phyloP scores from a whole-genome alignment of 2,329 filamentous ascomycete genomes.

The Lecanoromycetidae sp. region DNA sequence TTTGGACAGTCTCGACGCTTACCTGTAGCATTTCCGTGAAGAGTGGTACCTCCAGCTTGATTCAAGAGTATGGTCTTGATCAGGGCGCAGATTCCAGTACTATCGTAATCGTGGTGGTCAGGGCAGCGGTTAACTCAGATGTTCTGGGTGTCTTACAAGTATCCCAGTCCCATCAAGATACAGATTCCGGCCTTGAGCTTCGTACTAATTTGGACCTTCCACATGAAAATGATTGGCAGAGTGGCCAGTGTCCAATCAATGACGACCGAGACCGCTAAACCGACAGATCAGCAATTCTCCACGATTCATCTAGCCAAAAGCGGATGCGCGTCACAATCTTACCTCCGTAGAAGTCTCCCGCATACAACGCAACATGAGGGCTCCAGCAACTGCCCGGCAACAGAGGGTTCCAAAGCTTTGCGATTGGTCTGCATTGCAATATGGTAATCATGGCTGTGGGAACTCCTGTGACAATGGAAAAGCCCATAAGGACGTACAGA shows the following conservation, averaged over 20 bases:
- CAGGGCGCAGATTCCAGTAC: not conserved
- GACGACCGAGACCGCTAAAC: too few relatives aligned
- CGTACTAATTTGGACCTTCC: slow-evolving; percentile 1
- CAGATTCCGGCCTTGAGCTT: slow-evolving; percentile 5
- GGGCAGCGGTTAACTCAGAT: too few relatives aligned
- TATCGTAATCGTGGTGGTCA: not conserved
- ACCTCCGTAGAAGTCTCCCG: not conserved
- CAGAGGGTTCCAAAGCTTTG: not conserved
- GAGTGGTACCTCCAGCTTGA: too few relatives aligned
- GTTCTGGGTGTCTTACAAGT: not conserved
- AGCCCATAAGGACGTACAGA: not conserved
- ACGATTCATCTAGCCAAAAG: not conserved
- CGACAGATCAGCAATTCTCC: not conserved
- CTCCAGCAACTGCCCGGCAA: not conserved
- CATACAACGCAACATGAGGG: accelerated
- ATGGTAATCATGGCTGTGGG: not conserved
- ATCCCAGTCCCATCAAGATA: slow-evolving; percentile 9
- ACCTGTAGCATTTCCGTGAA: not conserved
- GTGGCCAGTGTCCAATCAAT: not conserved
- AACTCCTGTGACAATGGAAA: not conserved
- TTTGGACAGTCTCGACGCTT: not conserved
- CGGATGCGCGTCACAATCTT: not conserved
- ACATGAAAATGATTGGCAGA: slow-evolving; percentile 3
- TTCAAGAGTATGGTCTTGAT: not conserved
- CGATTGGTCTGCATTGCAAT: not conserved